These are phyloP conservation scores for Petunia axillaris DNA, from an alignment of 257 asterid species.

Conservation along the genomic window DNA sequence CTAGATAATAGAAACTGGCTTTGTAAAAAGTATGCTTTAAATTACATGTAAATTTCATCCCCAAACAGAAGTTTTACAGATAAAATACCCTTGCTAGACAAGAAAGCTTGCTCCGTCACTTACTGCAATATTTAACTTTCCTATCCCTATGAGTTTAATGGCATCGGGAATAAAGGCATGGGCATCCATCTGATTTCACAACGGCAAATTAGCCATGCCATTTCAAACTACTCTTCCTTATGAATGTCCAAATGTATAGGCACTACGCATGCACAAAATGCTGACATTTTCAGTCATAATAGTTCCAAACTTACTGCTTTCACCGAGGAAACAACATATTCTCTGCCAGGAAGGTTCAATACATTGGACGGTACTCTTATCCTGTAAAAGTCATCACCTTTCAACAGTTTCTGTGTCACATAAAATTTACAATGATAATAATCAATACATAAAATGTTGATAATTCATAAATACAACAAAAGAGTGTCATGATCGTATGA, in stretches of 20 bases:
- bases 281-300: neutral
- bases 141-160: neutral
- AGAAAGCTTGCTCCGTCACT: neutral
- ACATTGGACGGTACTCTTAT: slow-evolving; percentile 83
- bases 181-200: neutral
- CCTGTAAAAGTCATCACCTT: slow-evolving; percentile 85
- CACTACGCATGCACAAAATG: slow-evolving; percentile 3
- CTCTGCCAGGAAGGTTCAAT: slow-evolving; percentile 74
- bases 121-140: slow-evolving; percentile 1
- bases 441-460: too few relatives aligned
- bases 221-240: slow-evolving; percentile 11
- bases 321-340: slow-evolving; percentile 72
- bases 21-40: neutral
- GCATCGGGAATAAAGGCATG: neutral
- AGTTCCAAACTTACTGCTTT: slow-evolving; percentile 71
- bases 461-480: slow-evolving; percentile 8
- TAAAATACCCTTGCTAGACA: slow-evolving; percentile 1
- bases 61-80: slow-evolving; percentile 3
- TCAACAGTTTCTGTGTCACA: slow-evolving; percentile 71
- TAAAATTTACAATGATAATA: slow-evolving; percentile 23
- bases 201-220: slow-evolving; percentile 3
- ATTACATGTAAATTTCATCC: slow-evolving; percentile 24
- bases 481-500: neutral
- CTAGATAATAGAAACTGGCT: neutral
- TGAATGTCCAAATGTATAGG: neutral